Evolutionary conservation across 805 yeast species (phyloP), one percentile per base, ranked within the genome.

Genomic region (Yamadazyma sp.): DNA sequence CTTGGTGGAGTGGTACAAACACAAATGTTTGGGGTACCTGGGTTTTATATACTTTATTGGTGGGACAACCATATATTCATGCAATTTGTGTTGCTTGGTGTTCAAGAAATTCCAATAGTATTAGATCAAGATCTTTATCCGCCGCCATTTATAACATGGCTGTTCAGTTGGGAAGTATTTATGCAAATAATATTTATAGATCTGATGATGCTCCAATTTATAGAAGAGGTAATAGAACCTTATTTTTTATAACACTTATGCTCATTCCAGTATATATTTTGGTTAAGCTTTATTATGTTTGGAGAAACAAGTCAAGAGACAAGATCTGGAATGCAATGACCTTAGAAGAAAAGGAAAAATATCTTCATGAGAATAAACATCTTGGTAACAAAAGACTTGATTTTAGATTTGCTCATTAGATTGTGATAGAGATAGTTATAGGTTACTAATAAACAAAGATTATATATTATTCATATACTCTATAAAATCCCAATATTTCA

Each of bases 1-100:
- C 70, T 17, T 70, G 49, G 52, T 68, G 75, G 74, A 45, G 55
- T 0, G 70, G 70, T 3, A 58, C 69, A 16, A 64, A 61, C 48
- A 45, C 45, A 2, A 41, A 59, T 23, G 43, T 50, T 3, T 70
- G 76, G 75, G 67, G 66, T 3, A 67, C 73, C 4, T 70, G 62
- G 55, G 59, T 56, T 1, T 30, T 72, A 17, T 50, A 62, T 8
- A 51, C 57, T 5, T 30, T 55, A 13, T 26, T 51, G n/a, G 9
- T 52, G 18, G 60, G 53, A 40, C 52, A 58, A 48, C 65, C 65
- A 44, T 47, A 58, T 51, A 51, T 59, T 48, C 57, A 52, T 42
- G 62, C 63, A 5, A 53, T 56, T 17, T 41, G 51, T 37, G 60
- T 54, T 7, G 43, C 56, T 3, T 56, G 61, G 62, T 45, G 44